phyloP scores from a whole-genome alignment of 139 green algal genomes.

The Limnomonas spitsbergensis region DNA sequence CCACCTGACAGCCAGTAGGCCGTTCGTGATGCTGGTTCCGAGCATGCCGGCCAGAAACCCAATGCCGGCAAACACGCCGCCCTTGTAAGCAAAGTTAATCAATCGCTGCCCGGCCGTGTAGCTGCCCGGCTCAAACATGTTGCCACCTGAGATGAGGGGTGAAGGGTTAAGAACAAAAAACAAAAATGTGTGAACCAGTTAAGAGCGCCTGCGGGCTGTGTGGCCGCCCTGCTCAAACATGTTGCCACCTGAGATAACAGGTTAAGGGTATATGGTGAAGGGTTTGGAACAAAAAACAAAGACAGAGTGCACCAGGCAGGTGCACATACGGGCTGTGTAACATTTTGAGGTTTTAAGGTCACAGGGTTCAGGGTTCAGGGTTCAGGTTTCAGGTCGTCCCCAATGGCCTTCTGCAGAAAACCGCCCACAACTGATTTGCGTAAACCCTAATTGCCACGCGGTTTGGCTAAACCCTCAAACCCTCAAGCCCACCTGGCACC shows the following conservation, averaged over 20 bases:
- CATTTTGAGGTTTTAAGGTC: too few relatives aligned
- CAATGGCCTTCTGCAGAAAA: conserved; percentile 63
- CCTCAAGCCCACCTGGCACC: too few relatives aligned
- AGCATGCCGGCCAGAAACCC: conserved; percentile 80
- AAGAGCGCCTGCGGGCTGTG: conserved; percentile 40
- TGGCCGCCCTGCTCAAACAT: conserved; percentile 87
- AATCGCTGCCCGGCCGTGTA: conserved; percentile 58
- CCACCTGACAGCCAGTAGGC: conserved; percentile 53
- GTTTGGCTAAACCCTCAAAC: too few relatives aligned
- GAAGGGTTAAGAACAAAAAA: background rate
- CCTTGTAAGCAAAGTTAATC: conserved; percentile 83
- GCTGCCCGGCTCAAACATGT: conserved; percentile 86
- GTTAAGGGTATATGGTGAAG: too few relatives aligned
- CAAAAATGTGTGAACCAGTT: too few relatives aligned
- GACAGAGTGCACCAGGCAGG: too few relatives aligned
- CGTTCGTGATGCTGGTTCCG: conserved; percentile 84
- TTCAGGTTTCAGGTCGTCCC: too few relatives aligned
- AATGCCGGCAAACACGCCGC: conserved; percentile 72
- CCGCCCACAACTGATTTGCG: conserved; percentile 30
- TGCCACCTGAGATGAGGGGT: conserved; percentile 64
- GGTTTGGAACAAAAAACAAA: background rate
- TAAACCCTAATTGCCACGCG: too few relatives aligned
- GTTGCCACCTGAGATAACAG: conserved; percentile 77
- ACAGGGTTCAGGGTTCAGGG: too few relatives aligned
- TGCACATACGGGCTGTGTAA: conserved; percentile 52